Evolutionary conservation across 768 basidiomycete genomes (phyloP), one percentile per base, ranked within the genome.

Genomic region (Solioccasus polychromus): DNA sequence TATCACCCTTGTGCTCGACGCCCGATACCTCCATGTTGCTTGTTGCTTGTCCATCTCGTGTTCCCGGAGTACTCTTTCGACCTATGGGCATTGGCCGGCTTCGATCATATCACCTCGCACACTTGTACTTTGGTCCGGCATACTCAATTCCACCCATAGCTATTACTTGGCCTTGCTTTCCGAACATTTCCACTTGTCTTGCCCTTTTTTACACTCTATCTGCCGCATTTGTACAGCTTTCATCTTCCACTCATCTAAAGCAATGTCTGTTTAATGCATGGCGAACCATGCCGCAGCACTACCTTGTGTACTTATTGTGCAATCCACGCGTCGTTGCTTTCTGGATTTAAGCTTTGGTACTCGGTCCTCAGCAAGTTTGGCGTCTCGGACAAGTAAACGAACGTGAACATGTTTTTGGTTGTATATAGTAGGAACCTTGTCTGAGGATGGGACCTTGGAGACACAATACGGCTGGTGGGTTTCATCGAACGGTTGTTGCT

Each of bases 101-200:
- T 59, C 58, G 71, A 71, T 71, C 73, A 75, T 75, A 75, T 73
- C 74, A 71, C 67, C 68, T 69, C 68, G 71, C 68, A 70, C 79
- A 82, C 53, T 76, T 84, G 82, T 84, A 84, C 79, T 78, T 71
- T 79, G 77, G 76, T 71, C 72, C 71, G 71, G 78, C 79, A 80
- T 77, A 76, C 72, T 71, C 70, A 70, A 37, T 48, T 54, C 50
- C 44, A 51, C 23, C 37, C 70, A 69, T 62, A 61, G 63, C 62
- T 69, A 62, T 66, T 59, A 56, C 44, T 47, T 49, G 48, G 50
- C 55, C 51, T 63, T 63, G 68, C 69, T 66, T 69, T 69, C 70
- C 50, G 63, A 64, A 66, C 59, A 50, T 26, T 60, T 41, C 34
- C 40, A 31, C 44, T 59, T 45, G 49, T 60, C 49, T 62, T 62